These are phyloP conservation scores for Globisporangium uncinulatum DNA, from an alignment of 352 stramenopile species.

Conservation along the genomic window DNA sequence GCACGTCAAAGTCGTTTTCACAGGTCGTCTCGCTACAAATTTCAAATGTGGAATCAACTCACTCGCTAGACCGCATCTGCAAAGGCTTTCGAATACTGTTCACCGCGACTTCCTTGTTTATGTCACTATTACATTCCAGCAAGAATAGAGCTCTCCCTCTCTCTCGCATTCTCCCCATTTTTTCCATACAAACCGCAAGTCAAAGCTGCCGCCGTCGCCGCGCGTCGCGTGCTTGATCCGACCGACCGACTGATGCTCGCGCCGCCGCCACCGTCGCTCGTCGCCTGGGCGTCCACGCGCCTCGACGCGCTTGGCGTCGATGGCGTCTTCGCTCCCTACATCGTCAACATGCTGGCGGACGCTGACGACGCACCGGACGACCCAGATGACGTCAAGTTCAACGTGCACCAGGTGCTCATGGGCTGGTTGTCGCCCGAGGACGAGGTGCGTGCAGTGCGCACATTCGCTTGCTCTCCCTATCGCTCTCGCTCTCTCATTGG, in stretches of 20 bases:
- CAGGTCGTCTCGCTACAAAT: conserved; percentile 3
- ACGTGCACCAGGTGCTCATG: conserved; percentile 81
- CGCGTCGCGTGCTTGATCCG: too few species aligned
- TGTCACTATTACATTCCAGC: too few species aligned
- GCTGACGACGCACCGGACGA: conserved; percentile 23
- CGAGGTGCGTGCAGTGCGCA: conserved; percentile 27
- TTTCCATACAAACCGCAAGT: neutral
- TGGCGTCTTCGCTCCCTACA: conserved; percentile 78
- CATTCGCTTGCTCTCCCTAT: neutral
- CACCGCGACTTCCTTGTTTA: too few species aligned
- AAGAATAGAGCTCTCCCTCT: too few species aligned
- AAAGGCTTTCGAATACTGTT: too few species aligned
- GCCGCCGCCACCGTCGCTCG: conserved; percentile 39
- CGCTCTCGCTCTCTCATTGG: neutral
- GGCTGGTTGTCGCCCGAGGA: conserved; percentile 74
- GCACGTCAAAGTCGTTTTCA: too few species aligned
- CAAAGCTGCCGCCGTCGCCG: neutral
- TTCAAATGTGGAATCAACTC: neutral
- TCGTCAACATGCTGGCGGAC: conserved; percentile 68
- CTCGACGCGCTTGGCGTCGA: conserved; percentile 73
- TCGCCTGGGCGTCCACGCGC: conserved; percentile 57
- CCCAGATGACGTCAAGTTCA: conserved; percentile 57
- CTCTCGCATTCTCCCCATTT: too few species aligned
- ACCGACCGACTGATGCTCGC: neutral
- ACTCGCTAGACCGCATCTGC: too few species aligned